phyloP scores from a whole-genome alignment of 2,329 filamentous ascomycete genomes.

The Monilinia vaccinii-corymbosi region DNA sequence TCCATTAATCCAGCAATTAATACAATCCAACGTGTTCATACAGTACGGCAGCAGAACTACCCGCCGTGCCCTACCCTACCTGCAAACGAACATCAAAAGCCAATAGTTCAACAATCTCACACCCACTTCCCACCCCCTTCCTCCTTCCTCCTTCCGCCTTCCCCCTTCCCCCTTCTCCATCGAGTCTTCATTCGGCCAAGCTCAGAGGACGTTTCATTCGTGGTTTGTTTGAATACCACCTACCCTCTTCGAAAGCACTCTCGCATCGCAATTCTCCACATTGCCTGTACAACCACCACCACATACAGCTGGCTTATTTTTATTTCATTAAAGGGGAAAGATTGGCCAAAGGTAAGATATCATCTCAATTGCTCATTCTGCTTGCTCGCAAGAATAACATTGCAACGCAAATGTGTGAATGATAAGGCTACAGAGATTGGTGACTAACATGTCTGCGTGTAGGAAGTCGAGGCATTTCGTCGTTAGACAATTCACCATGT shows the following conservation, averaged over 20 bases:
- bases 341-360: constrained; percentile 2
- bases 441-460: constrained; percentile 18
- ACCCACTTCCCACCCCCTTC: too few relatives aligned
- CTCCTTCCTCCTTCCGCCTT: too few relatives aligned
- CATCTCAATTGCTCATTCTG: not conserved
- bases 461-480: constrained; percentile 15
- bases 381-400: not conserved
- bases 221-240: not conserved
- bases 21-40: too few relatives aligned
- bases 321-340: not conserved
- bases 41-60: too few relatives aligned
- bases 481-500: constrained; percentile 22
- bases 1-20: too few relatives aligned
- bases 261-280: not conserved
- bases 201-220: constrained; percentile 12
- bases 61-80: too few relatives aligned
- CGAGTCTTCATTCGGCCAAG: constrained; percentile 4
- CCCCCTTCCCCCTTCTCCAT: not conserved
- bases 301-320: not conserved
- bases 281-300: not conserved
- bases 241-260: constrained; percentile 17
- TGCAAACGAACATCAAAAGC: not conserved
- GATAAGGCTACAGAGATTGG: not conserved
- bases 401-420: not conserved
- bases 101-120: not conserved